Percentiles rank a stretch among this genome's conserved stretches.
These are phyloP conservation scores for Pyricularia sp. DNA, from an alignment of 2,329 filamentous ascomycete genomes.

Conservation along the genomic window DNA sequence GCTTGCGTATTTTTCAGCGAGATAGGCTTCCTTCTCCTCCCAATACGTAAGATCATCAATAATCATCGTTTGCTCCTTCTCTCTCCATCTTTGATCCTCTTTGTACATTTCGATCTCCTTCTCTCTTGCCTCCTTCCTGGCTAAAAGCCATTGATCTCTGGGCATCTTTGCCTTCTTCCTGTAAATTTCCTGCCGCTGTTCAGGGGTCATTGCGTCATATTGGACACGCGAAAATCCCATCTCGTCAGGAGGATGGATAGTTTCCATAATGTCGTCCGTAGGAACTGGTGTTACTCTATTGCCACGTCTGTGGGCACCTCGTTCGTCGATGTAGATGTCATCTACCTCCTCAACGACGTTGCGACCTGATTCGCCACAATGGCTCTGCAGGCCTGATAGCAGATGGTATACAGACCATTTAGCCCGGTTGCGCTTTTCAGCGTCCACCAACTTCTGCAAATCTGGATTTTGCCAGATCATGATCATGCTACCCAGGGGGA, in stretches of 20 bases:
- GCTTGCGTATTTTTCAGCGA: neutral
- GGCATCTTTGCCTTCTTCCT: neutral
- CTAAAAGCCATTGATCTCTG: neutral
- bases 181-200: neutral
- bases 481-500: neutral
- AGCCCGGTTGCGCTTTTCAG: neutral
- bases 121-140: neutral
- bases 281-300: neutral
- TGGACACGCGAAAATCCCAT: constrained; percentile 1
- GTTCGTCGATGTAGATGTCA: neutral
- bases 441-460: neutral
- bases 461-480: neutral
- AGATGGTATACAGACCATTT: neutral
- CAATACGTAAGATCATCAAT: neutral
- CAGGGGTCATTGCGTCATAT: constrained; percentile 1
- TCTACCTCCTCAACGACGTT: neutral
- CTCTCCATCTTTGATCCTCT: neutral
- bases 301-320: neutral
- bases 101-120: neutral
- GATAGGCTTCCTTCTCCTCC: neutral
- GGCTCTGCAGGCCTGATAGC: neutral
- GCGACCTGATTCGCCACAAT: neutral
- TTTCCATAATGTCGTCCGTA: neutral
- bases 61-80: neutral
- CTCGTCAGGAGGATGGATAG: neutral